A percentile compares a stretch with the other conserved stretches of the same genome.
phyloP scores from a whole-genome alignment of 2,329 filamentous ascomycete species.

The Fusarium sp. region DNA sequence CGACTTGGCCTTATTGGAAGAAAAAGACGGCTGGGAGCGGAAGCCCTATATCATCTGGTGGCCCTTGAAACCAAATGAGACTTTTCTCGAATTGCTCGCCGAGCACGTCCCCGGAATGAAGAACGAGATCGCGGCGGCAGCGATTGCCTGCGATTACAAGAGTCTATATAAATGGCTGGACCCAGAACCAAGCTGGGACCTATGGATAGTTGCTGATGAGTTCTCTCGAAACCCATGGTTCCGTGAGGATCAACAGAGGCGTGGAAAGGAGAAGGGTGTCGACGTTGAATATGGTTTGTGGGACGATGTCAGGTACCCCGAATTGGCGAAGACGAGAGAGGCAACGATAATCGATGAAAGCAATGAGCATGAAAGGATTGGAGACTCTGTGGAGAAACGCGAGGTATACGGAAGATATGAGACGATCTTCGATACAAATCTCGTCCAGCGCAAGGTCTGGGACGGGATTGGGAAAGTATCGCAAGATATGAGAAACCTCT shows the following conservation, averaged over 20 bases:
- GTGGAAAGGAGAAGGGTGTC: background rate
- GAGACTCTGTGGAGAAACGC: background rate
- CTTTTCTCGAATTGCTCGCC: no score
- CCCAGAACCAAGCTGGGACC: background rate
- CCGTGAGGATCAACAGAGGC: slow-evolving; percentile 2
- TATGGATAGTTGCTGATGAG: background rate
- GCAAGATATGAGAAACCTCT: background rate
- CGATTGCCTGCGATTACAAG: background rate
- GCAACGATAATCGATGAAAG: background rate
- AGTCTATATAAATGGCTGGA: no score
- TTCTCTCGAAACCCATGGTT: background rate
- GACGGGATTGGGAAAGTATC: background rate
- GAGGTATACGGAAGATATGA: background rate
- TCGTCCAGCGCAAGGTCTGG: background rate
- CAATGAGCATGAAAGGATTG: background rate
- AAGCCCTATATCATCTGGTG: slow-evolving; percentile 21
- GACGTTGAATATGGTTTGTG: no score
- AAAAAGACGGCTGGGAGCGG: background rate
- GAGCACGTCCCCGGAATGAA: background rate
- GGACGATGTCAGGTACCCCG: background rate
- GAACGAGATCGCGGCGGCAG: background rate
- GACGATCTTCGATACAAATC: background rate
- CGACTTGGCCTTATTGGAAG: background rate
- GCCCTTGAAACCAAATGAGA: background rate
- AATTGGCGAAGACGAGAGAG: background rate